Conservation (phyloP, 1,139 yeast species). For the Petasospora fabianii region DNA sequence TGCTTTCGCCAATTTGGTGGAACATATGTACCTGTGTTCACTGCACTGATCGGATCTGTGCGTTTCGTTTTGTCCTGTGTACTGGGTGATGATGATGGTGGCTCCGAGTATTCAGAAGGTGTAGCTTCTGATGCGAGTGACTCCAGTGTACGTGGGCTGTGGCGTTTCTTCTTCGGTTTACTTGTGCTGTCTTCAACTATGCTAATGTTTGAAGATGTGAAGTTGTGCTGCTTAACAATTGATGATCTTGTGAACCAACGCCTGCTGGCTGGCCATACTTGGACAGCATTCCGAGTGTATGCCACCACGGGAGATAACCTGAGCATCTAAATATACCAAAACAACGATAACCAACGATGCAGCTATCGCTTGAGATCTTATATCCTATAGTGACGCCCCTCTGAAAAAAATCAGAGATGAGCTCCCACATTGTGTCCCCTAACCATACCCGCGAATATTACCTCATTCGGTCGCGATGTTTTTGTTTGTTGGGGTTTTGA, state of each 20-base stretch:
- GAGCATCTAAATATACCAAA: no score
- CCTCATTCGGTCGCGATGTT: conserved; percentile 7
- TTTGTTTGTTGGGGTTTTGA: conserved; percentile 3
- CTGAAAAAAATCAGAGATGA: no score
- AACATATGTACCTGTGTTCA: conserved; percentile 21
- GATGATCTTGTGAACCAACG: background rate
- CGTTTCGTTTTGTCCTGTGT: conserved; percentile 1
- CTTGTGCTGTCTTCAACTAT: background rate
- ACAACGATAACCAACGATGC: no score
- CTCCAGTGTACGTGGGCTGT: conserved; percentile 16
- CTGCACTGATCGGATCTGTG: conserved; percentile 16
- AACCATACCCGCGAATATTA: no score
- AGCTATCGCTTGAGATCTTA: no score
- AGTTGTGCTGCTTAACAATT: conserved; percentile 1
- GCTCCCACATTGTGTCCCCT: no score
- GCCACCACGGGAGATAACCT: no score
- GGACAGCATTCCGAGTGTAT: no score
- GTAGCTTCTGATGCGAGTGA: conserved; percentile 2
- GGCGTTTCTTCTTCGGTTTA: conserved; percentile 6
- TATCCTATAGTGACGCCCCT: no score
- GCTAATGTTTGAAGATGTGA: conserved; percentile 3
- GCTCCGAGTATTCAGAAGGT: background rate
- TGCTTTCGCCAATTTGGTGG: conserved; percentile 24
- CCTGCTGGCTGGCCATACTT: no score
- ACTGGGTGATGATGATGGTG: background rate